Evolutionary conservation across 2,329 filamentous ascomycete genomes (phyloP).

Genomic region (Chaetothyriales sp.): DNA sequence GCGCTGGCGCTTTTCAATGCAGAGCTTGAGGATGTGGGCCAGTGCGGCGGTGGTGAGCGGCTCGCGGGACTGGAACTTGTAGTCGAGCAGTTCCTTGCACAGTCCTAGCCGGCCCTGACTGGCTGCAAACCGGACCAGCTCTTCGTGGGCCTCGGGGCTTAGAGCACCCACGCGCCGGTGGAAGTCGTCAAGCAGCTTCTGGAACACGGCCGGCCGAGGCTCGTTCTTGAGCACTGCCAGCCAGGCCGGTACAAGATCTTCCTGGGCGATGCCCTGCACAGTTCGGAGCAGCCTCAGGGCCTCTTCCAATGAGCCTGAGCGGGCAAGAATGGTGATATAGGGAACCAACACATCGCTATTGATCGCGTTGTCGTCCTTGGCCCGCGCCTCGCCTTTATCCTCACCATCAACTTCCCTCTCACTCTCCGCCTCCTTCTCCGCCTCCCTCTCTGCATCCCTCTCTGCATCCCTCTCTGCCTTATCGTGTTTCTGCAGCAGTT

Average conservation of each 20-base stretch:
- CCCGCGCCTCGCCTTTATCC: background rate
- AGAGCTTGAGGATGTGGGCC: constrained; percentile 44
- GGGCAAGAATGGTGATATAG: constrained; percentile 36
- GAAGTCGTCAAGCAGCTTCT: constrained; percentile 13
- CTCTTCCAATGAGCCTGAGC: constrained; percentile 41
- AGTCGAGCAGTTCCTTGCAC: constrained; percentile 53
- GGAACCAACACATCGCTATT: constrained; percentile 21
- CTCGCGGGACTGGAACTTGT: constrained; percentile 30
- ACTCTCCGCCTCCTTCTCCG: background rate
- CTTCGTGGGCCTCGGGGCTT: constrained; percentile 26
- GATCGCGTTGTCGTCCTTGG: constrained; percentile 7
- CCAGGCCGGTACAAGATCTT: constrained; percentile 32
- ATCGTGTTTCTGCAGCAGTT: constrained; percentile 8
- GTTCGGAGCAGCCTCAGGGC: constrained; percentile 34
- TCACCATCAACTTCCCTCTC: background rate
- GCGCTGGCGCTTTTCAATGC: constrained; percentile 42
- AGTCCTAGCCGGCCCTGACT: constrained; percentile 40
- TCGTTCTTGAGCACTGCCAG: constrained; percentile 37
- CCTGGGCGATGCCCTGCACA: constrained; percentile 24
- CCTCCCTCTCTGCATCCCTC: background rate
- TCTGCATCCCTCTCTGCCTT: background rate
- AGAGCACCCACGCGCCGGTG: constrained; percentile 21
- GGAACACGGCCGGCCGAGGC: constrained; percentile 30
- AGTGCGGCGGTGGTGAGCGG: constrained; percentile 35
- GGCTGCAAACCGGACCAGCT: constrained; percentile 50